Conservation (phyloP, 139 green algal genomes). For the Gonium pectorale region DNA sequence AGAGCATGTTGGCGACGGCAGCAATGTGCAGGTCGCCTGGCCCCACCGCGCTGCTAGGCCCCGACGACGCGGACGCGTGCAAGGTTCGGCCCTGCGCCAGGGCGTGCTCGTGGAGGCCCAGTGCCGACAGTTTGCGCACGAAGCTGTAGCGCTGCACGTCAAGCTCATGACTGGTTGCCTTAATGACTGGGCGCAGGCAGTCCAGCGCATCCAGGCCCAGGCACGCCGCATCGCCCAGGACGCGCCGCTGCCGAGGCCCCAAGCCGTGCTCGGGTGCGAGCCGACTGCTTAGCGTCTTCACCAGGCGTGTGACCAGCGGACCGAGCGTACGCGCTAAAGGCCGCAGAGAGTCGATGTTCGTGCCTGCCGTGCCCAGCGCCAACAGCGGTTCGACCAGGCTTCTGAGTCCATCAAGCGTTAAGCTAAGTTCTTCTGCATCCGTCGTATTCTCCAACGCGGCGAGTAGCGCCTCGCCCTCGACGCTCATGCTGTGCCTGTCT, state of each 20-base stretch:
- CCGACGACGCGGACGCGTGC: constrained; percentile 1
- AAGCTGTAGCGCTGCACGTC: constrained; percentile 54
- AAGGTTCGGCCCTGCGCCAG: constrained; percentile 47
- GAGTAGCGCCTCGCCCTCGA: constrained; percentile 12
- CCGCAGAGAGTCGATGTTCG: background rate
- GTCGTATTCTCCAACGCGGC: background rate
- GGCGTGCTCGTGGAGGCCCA: constrained; percentile 19
- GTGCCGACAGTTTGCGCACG: constrained; percentile 41
- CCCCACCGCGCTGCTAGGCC: constrained; percentile 5
- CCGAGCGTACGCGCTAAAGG: background rate
- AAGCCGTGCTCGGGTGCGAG: background rate
- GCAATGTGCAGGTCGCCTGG: constrained; percentile 40
- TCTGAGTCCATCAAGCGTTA: background rate
- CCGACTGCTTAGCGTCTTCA: background rate
- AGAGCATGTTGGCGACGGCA: constrained; percentile 15
- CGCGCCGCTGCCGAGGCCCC: background rate
- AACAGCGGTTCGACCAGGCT: background rate
- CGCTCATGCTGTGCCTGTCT: too few species aligned
- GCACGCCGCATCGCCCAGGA: constrained; percentile 10
- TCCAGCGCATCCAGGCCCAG: constrained; percentile 47
- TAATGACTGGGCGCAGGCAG: constrained; percentile 27
- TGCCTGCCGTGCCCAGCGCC: background rate
- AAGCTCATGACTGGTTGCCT: constrained; percentile 30
- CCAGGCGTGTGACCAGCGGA: background rate
- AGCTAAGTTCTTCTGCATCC: background rate